Evolutionary conservation across 768 basidiomycete species (phyloP).

Genomic region (Tephrocybe sp.): DNA sequence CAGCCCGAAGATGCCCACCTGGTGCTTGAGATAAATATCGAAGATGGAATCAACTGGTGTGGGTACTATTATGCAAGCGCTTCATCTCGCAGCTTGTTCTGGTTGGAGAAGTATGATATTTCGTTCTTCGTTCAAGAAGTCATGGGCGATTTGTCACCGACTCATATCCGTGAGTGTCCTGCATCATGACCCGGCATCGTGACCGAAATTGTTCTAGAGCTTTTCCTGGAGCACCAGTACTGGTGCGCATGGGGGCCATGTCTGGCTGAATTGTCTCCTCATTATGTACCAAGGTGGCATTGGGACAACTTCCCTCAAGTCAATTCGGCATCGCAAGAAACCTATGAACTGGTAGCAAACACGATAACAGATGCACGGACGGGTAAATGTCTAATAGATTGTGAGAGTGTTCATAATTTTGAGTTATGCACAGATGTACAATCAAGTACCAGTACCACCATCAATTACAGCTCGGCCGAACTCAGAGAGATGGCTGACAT

Average conservation of each 20-base stretch:
- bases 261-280: too few species aligned
- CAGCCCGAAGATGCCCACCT: conserved; percentile 6
- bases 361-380: conserved; percentile 10
- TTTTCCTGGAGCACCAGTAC: conserved; percentile 5
- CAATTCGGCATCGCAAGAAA: background rate
- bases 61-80: conserved; percentile 7
- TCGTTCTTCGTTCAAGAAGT: background rate
- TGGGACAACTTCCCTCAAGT: conserved; percentile 3
- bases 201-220: background rate
- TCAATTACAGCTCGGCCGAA: conserved; percentile 1
- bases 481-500: conserved; percentile 12
- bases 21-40: conserved; percentile 1
- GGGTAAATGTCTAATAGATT: background rate
- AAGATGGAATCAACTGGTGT: conserved; percentile 2
- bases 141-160: background rate
- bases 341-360: conserved; percentile 4
- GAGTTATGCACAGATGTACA: conserved; percentile 2
- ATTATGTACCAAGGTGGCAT: background rate
- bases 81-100: conserved; percentile 1
- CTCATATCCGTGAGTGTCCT: conserved; percentile 8
- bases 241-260: background rate
- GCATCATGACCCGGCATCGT: background rate
- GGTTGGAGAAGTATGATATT: conserved; percentile 10
- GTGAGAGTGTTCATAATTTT: background rate
- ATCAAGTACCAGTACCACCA: background rate